A percentile compares a stretch with the other conserved stretches of the same genome.
phyloP scores from a whole-genome alignment of 768 basidiomycete species.

The Agaricus blazei region DNA sequence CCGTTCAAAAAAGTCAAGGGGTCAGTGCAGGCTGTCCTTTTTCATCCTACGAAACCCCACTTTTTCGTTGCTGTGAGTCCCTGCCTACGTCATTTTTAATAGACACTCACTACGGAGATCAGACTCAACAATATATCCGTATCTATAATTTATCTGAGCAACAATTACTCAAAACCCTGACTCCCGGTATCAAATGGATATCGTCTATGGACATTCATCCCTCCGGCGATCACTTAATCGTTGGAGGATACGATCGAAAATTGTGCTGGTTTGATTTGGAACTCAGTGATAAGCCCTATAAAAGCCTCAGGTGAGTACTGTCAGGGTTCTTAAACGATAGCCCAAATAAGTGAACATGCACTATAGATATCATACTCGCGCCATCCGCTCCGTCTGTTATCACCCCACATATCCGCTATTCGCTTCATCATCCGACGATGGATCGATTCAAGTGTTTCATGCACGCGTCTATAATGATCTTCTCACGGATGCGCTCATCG shows the following conservation, averaged over 20 bases:
- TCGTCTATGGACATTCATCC: slow-evolving; percentile 97
- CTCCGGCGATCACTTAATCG: slow-evolving; percentile 91
- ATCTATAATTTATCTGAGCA: slow-evolving; percentile 94
- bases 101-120: slow-evolving; percentile 13
- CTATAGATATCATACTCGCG: slow-evolving; percentile 84
- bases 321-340: slow-evolving; percentile 1
- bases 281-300: slow-evolving; percentile 94
- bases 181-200: slow-evolving; percentile 96
- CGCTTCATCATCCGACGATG: slow-evolving; percentile 95
- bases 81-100: slow-evolving; percentile 1
- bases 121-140: slow-evolving; percentile 97
- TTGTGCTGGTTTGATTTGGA: slow-evolving; percentile 99
- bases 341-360: not conserved
- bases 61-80: slow-evolving; percentile 93
- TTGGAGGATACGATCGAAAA: slow-evolving; percentile 97
- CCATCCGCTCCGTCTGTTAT: slow-evolving; percentile 90
- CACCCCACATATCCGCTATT: slow-evolving; percentile 95
- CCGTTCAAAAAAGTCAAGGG: slow-evolving; percentile 97
- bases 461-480: slow-evolving; percentile 91
- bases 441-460: slow-evolving; percentile 96
- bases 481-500: slow-evolving; percentile 96
- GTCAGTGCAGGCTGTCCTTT: slow-evolving; percentile 81
- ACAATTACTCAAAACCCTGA: slow-evolving; percentile 88
- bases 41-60: slow-evolving; percentile 92
- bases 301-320: slow-evolving; percentile 73